Percentiles rank a stretch among this genome's conserved stretches.
Evolutionary conservation across 441 rosid genomes (phyloP).

Genomic region (Gossypium trilobum): DNA sequence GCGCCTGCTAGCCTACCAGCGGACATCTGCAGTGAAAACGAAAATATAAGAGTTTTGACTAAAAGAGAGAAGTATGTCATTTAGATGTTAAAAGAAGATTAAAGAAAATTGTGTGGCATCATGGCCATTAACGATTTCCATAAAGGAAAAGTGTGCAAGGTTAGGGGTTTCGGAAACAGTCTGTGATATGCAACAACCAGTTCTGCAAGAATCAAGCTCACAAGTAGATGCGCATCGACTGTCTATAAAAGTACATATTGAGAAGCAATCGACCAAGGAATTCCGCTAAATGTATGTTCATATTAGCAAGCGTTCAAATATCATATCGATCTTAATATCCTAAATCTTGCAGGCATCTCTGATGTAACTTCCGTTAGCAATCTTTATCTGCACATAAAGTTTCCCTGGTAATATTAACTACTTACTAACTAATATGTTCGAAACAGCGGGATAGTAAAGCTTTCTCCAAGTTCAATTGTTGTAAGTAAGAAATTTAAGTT

Average conservation of each 20-base stretch:
- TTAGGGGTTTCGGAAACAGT: background rate
- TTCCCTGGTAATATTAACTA: background rate
- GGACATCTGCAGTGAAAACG: slow-evolving; percentile 36
- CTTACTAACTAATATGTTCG: background rate
- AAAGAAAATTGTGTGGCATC: background rate
- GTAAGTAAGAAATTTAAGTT: background rate
- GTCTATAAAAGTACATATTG: background rate
- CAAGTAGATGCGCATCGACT: background rate
- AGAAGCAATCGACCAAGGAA: background rate
- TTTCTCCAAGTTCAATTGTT: background rate
- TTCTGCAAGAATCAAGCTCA: background rate
- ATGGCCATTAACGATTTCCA: background rate
- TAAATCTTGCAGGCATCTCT: background rate
- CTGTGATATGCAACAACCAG: background rate
- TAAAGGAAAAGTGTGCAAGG: background rate
- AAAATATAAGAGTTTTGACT: background rate
- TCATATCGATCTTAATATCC: background rate
- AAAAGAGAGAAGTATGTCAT: background rate
- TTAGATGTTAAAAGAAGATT: background rate
- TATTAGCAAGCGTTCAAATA: background rate
- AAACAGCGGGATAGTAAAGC: background rate
- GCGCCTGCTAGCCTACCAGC: slow-evolving; percentile 36
- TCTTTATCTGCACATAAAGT: background rate
- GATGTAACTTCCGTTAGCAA: background rate
- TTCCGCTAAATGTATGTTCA: background rate